Base-by-base conservation (phyloP, 2,329 filamentous ascomycete genomes). In the Colletotrichum incanum region DNA sequence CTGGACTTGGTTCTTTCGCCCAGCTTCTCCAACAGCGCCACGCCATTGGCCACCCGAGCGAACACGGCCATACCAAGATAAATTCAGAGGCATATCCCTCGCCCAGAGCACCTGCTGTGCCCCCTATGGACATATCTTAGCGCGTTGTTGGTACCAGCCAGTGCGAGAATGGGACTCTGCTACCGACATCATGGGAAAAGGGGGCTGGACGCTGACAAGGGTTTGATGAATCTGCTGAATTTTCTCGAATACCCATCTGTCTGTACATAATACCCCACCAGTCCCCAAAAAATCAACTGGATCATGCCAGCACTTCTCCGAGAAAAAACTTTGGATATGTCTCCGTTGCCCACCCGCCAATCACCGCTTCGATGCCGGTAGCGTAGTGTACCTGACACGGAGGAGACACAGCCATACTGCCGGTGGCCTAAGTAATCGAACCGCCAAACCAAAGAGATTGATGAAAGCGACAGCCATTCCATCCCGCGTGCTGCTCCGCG, bases 121-220 rank as follows among this genome's bases (percentile, higher is more conserved):
- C 45, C 31, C 58, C 18, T 23, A 12, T 45, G 37, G 47, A 28
- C 61, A 70, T 45, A 41, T 49, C 47, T 28, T 61, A 49, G 47
- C 56, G 56, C 31, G 49, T 56, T 43, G 34, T 20, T n/a, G 41
- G 54, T 59, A 37, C 55, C 62, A 70, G 67, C 62, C 7, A 49
- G 14, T 49, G 41, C 43, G 28, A 26, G 37, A 16, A 47, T 66
- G 45, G 55, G n/a, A 59, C 45, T 45, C 52, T 39, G 41, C 31
- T 41, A n/a, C 49, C 49, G 54, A 55, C 49, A 23, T 18, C 37
- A 41, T 55, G 20, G 39, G 34, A 55, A 45, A 71, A 39, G 56
- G 56, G 56, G 68, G 67, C 47, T 61, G 64, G 34, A 45, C 7
- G 50, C 62, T 37, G 68, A 71, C 64, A 55, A 56, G 68, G 63